Evolutionary conservation across 208 protist genomes (phyloP), one percentile per base, ranked within the genome.

Genomic region (Leishmania amazonensis): DNA sequence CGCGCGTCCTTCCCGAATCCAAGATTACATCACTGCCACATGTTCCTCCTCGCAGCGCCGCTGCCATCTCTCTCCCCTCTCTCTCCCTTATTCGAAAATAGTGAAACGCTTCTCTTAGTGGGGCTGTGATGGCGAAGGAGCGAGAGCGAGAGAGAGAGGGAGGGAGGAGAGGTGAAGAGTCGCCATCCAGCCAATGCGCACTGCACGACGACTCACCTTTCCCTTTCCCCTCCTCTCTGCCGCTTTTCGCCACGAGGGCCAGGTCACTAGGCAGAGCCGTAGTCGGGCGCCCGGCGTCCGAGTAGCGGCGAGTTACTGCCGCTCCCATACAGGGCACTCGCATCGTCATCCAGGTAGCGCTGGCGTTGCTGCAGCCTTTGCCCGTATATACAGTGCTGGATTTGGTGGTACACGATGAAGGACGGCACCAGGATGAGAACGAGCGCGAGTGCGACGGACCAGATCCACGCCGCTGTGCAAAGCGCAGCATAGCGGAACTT

Each of bases 401-500:
- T 47, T 53, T 92, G 78, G 28, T 76, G 76, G 80, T 81, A 87
- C 49, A 91, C 31, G 24, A 90, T 51, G 49, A 89, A 58, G 15
- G 81, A 40, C 51, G 83, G 80, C 17, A 89, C 78, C 5, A 84
- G 28, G 24, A 92, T 54, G 31, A 90, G 85, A n/a, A 89, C 42
- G 24, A 92, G 19, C 0, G 81, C 62, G 28, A 94, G 78, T 24
- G 86, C 81, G 49, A 89, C 58, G 1, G 87, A 88, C 93, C 95
- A 98, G 38, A 94, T 87, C 74, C 90, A 91, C 28, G 84, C 91
- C 15, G 92, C 95, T 3, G 90, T 89, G 88, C 95, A 97, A 24
- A 97, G 83, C 17, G 93, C 92, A 8, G 91, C 92, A 76, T 96
- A 96, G 80, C 91, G 93, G 78, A 96, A 89, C 72, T 81, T 81